Percentiles rank a stretch among this genome's conserved stretches.
These are phyloP conservation scores for Fraxinus dipetala DNA, from an alignment of 305 asterid genomes.

Conservation along the genomic window DNA sequence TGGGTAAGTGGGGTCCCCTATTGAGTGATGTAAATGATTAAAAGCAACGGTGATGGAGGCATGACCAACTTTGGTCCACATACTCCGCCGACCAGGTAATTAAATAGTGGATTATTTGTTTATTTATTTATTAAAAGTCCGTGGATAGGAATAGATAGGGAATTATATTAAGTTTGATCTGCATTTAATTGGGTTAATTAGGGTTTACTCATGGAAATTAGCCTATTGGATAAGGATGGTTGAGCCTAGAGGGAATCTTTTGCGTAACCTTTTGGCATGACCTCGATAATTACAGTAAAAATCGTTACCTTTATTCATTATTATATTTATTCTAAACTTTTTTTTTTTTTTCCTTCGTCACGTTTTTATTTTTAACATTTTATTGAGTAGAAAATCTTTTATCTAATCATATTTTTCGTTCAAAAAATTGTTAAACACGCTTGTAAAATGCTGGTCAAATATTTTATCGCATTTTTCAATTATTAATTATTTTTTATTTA, in stretches of 20 bases:
- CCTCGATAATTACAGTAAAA: no score
- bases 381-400: no score
- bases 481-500: neutral
- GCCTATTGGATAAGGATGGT: neutral
- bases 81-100: constrained; percentile 1
- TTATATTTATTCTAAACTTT: neutral
- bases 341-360: no score
- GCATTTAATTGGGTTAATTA: neutral
- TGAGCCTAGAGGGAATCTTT: neutral
- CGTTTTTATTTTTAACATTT: no score
- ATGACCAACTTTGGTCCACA: neutral
- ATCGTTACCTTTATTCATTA: no score
- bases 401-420: no score
- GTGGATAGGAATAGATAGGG: neutral
- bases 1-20: neutral
- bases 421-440: no score
- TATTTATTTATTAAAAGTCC: neutral
- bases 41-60: neutral
- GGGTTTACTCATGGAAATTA: neutral
- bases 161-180: neutral
- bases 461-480: neutral
- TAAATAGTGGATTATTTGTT: neutral
- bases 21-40: neutral
- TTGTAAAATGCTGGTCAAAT: no score
- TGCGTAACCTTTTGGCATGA: neutral